phyloP scores from a whole-genome alignment of 2,329 filamentous ascomycete genomes.

The Arthrobotrys sinensis region DNA sequence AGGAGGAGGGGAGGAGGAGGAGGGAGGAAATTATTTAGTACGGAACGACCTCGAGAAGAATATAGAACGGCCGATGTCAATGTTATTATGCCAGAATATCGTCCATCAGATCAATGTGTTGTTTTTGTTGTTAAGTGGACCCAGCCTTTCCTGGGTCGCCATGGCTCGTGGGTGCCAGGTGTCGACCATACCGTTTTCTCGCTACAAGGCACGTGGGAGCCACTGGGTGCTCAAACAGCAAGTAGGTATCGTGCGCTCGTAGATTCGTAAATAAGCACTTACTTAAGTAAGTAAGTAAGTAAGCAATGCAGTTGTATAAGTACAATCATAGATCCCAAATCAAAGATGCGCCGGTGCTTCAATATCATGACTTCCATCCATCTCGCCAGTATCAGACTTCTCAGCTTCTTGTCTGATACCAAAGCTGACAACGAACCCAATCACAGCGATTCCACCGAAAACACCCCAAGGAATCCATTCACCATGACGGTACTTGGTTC shows the following conservation, averaged over 20 bases:
- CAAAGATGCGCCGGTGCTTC: slow-evolving; percentile 12
- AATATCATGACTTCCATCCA: slow-evolving; percentile 69
- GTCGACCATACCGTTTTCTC: no score
- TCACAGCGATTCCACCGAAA: slow-evolving; percentile 84
- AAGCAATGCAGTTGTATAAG: neutral
- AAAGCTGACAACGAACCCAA: slow-evolving; percentile 85
- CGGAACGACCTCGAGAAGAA: neutral
- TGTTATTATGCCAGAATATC: neutral
- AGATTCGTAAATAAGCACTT: neutral
- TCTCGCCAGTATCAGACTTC: slow-evolving; percentile 65
- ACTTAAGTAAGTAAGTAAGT: neutral
- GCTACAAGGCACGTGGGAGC: no score
- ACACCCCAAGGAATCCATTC: slow-evolving; percentile 88
- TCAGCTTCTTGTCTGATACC: slow-evolving; percentile 76
- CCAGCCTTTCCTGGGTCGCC: no score
- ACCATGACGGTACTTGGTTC: slow-evolving; percentile 81
- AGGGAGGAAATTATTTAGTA: neutral
- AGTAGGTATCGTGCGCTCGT: no score
- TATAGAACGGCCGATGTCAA: neutral
- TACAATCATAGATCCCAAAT: slow-evolving; percentile 1
- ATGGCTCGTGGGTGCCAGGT: neutral
- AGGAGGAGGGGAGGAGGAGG: neutral
- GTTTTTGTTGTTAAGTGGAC: slow-evolving; percentile 20
- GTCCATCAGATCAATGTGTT: slow-evolving; percentile 6
- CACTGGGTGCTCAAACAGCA: no score